Percentiles rank a stretch among this genome's conserved stretches.
Evolutionary conservation across 2,329 filamentous ascomycete species (phyloP).

Genomic region (Fusarium sulawesiense): DNA sequence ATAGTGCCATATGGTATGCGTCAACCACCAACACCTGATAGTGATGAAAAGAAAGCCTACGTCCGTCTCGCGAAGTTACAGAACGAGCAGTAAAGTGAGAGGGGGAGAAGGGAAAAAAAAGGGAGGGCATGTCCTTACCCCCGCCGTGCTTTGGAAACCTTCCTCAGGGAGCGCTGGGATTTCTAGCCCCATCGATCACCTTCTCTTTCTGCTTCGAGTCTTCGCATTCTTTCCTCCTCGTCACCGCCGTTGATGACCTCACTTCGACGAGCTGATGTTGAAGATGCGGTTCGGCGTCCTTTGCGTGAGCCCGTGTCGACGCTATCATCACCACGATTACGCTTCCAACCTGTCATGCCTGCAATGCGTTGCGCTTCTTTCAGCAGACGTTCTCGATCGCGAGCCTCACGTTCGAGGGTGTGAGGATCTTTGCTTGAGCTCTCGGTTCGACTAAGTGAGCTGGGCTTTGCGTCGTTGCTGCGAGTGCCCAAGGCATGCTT

Average conservation of each 20-base stretch:
- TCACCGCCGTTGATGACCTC: conserved; percentile 61
- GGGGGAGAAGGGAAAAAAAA: background rate
- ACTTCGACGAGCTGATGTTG: conserved; percentile 54
- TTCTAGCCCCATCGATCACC: conserved; percentile 60
- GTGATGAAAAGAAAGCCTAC: conserved; percentile 10
- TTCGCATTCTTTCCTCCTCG: conserved; percentile 64
- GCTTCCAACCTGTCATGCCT: conserved; percentile 62
- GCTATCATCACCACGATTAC: conserved; percentile 59
- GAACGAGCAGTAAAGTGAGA: background rate
- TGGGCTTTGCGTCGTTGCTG: conserved; percentile 54
- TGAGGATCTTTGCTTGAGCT: conserved; percentile 58
- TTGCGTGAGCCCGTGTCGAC: conserved; percentile 56
- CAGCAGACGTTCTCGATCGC: conserved; percentile 72
- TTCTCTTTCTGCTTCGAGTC: conserved; percentile 71
- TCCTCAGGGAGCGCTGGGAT: conserved; percentile 15
- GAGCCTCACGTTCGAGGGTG: conserved; percentile 74
- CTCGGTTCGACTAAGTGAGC: conserved; percentile 46
- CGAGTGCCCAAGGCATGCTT: conserved; percentile 58
- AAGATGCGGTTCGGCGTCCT: conserved; percentile 52
- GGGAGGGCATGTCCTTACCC: conserved; percentile 8
- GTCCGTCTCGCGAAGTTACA: background rate
- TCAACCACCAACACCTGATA: conserved; percentile 26
- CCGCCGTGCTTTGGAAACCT: conserved; percentile 8
- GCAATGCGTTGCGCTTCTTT: conserved; percentile 76
- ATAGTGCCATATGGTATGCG: conserved; percentile 10